Evolutionary conservation across 371 early-diverging fungal species (phyloP).

Genomic region (Mucor plumbeus): DNA sequence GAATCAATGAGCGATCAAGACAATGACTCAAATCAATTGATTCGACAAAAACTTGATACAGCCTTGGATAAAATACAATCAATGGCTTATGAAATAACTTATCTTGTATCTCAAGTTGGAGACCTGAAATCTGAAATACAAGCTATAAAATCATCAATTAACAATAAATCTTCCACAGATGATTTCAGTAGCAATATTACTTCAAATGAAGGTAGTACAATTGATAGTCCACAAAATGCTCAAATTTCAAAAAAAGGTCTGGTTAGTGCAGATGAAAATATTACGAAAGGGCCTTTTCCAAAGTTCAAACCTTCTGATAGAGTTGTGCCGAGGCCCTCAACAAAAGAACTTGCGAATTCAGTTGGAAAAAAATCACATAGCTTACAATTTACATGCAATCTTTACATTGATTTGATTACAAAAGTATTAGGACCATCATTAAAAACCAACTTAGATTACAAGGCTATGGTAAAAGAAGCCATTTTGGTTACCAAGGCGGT

Average conservation of each 20-base stretch:
- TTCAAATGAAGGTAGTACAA: not conserved
- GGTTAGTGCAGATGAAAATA: not conserved
- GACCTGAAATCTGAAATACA: not conserved
- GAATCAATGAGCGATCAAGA: not conserved
- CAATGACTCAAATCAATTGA: not conserved
- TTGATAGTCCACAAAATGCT: not conserved
- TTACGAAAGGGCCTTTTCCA: conserved; percentile 14
- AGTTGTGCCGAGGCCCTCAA: conserved; percentile 14
- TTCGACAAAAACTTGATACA: not conserved
- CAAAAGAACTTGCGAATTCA: conserved; percentile 16
- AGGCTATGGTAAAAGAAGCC: conserved; percentile 25
- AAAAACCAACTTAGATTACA: conserved; percentile 18
- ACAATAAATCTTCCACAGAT: not conserved
- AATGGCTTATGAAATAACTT: not conserved
- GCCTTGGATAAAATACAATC: not conserved
- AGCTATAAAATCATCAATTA: not conserved
- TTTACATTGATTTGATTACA: conserved; percentile 19
- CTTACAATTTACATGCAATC: conserved; percentile 19
- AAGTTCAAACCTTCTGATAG: conserved; percentile 6
- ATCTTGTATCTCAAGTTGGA: conserved; percentile 1
- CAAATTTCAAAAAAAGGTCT: not conserved
- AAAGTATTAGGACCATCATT: conserved; percentile 14
- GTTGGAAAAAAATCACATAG: conserved; percentile 20
- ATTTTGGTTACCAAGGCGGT: conserved; percentile 19
- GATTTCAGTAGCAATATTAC: not conserved